Conservation (phyloP, 257 asterid genomes). For the Solanum okadae region DNA sequence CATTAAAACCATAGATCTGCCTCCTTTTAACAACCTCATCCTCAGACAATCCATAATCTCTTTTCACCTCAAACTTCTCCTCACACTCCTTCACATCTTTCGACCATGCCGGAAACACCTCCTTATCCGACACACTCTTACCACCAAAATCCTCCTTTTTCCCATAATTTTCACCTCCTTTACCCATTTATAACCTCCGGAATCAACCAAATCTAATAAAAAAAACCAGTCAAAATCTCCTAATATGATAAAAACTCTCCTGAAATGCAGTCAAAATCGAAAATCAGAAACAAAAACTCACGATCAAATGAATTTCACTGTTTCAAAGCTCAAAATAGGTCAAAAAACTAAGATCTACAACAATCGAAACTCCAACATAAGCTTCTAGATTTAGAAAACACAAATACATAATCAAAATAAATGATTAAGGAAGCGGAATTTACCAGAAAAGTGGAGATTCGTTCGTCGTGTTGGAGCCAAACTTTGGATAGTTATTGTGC, state of each 20-base stretch:
- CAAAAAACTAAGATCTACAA: not conserved
- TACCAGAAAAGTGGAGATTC: not conserved
- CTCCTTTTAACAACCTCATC: constrained; percentile 64
- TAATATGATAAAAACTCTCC: constrained; percentile 12
- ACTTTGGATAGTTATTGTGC: not conserved
- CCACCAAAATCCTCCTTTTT: constrained; percentile 29
- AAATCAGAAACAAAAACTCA: not conserved
- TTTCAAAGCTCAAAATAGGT: not conserved
- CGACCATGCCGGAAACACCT: constrained; percentile 58
- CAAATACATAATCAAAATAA: not conserved
- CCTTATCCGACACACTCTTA: constrained; percentile 17
- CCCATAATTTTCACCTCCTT: constrained; percentile 68
- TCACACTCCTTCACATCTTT: constrained; percentile 78
- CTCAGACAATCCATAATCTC: constrained; percentile 48
- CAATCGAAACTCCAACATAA: not conserved
- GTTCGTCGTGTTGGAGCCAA: not conserved
- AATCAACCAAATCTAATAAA: constrained; percentile 1
- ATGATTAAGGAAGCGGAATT: not conserved
- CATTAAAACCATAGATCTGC: constrained; percentile 76
- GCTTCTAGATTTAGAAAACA: not conserved
- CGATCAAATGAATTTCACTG: not conserved
- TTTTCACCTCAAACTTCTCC: constrained; percentile 48
- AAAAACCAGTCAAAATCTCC: constrained; percentile 5
- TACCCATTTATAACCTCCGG: constrained; percentile 57
- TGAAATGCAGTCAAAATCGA: constrained; percentile 5